phyloP scores from a whole-genome alignment of 2,329 filamentous ascomycete species.

The Botryosphaeria dothidea region DNA sequence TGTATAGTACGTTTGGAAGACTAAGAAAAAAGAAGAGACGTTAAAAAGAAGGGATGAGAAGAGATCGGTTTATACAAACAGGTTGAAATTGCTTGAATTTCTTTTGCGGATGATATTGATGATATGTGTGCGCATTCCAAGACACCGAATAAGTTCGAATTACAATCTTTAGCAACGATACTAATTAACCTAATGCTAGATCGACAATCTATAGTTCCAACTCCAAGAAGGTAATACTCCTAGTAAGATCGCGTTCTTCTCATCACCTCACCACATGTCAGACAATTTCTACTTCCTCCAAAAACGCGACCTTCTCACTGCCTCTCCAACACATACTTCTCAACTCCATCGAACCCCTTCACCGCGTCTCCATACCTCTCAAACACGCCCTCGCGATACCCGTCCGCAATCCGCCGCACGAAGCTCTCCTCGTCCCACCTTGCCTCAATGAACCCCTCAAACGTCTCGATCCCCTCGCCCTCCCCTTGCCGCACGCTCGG shows the following conservation, averaged over 20 bases:
- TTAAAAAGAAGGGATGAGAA: no score
- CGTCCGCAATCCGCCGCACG: conserved; percentile 78
- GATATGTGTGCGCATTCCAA: no score
- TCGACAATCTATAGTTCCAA: background rate
- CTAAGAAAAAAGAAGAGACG: background rate
- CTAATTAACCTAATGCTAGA: background rate
- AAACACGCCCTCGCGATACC: conserved; percentile 75
- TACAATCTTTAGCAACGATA: no score
- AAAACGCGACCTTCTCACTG: background rate
- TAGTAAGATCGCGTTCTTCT: background rate
- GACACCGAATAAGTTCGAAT: no score
- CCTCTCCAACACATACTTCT: conserved; percentile 61
- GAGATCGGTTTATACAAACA: no score
- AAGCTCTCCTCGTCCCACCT: conserved; percentile 86
- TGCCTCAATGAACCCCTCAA: conserved; percentile 81
- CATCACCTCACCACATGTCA: background rate
- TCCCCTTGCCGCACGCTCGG: background rate
- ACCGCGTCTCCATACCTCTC: conserved; percentile 76
- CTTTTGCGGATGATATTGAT: no score
- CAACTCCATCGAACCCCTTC: conserved; percentile 75
- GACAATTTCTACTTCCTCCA: background rate
- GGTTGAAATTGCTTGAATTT: no score
- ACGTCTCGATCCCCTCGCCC: conserved; percentile 60
- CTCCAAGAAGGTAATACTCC: no score
- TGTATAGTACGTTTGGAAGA: background rate